A percentile compares a stretch with the other conserved stretches of the same genome.
These are phyloP conservation scores for Polytrichum formosum DNA, from an alignment of 225 moss, liverwort and hornwort species.

Conservation along the genomic window DNA sequence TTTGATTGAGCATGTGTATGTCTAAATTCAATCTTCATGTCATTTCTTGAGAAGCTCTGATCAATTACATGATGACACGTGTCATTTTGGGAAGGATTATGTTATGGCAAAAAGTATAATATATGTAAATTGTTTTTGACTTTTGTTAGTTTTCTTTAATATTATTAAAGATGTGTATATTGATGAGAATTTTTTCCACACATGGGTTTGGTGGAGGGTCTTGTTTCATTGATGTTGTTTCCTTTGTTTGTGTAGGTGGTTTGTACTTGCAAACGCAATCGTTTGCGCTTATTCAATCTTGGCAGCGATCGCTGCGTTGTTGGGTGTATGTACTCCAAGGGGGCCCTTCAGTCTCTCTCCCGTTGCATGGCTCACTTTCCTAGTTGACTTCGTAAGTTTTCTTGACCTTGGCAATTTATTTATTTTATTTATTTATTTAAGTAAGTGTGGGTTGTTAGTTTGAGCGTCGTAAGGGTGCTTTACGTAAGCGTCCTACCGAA, in stretches of 20 bases:
- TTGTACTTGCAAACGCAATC: slow-evolving; percentile 44
- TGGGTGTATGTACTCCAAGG: slow-evolving; percentile 16
- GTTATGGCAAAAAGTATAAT: too few species aligned
- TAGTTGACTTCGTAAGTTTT: slow-evolving; percentile 27
- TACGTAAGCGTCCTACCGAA: too few species aligned
- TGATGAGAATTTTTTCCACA: neutral
- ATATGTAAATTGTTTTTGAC: neutral
- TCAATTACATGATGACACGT: too few species aligned
- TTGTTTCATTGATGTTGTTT: neutral
- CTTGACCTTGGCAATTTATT: too few species aligned
- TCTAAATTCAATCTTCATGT: too few species aligned
- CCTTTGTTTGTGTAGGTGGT: slow-evolving; percentile 25
- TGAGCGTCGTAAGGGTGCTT: too few species aligned
- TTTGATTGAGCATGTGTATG: too few species aligned
- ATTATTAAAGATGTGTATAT: neutral
- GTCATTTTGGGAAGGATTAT: neutral
- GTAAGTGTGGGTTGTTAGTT: too few species aligned
- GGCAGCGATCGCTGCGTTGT: slow-evolving; percentile 22
- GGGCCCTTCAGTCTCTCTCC: slow-evolving; percentile 31
- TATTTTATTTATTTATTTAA: too few species aligned
- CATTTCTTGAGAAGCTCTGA: too few species aligned
- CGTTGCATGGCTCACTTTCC: slow-evolving; percentile 34
- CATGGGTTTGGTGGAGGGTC: neutral
- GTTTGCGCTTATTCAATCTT: slow-evolving; percentile 41
- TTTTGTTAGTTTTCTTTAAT: too few species aligned